A percentile compares a stretch with the other conserved stretches of the same genome.
phyloP scores from a whole-genome alignment of 2,329 filamentous ascomycete species.

The Capronia americana region DNA sequence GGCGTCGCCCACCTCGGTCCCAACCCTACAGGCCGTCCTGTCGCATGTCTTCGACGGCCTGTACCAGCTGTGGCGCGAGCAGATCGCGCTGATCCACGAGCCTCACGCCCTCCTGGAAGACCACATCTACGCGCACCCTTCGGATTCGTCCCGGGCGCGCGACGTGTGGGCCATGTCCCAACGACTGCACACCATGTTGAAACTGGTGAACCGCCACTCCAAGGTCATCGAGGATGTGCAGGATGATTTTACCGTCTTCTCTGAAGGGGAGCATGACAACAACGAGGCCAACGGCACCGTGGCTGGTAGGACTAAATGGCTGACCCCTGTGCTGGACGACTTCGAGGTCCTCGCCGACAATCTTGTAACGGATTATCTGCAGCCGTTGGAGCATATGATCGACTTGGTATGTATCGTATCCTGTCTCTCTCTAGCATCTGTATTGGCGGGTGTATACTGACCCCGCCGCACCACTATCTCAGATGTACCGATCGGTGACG shows the following conservation, averaged over 20 bases:
- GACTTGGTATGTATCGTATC: constrained; percentile 17
- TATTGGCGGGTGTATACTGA: not conserved
- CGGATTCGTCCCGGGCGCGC: constrained; percentile 59
- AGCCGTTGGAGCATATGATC: constrained; percentile 57
- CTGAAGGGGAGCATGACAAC: constrained; percentile 49
- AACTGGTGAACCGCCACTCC: constrained; percentile 57
- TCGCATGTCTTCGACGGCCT: constrained; percentile 22
- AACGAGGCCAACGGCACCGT: not conserved
- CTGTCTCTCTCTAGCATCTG: not conserved
- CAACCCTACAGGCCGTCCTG: constrained; percentile 17
- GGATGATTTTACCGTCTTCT: constrained; percentile 51
- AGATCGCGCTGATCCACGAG: constrained; percentile 22
- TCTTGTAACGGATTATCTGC: constrained; percentile 58
- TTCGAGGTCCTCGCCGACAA: constrained; percentile 56
- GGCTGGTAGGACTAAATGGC: constrained; percentile 43
- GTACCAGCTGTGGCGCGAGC: constrained; percentile 22
- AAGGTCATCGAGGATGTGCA: constrained; percentile 51
- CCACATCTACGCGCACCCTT: constrained; percentile 61
- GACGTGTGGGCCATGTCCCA: constrained; percentile 60
- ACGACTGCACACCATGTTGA: constrained; percentile 60
- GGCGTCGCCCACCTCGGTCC: not conserved
- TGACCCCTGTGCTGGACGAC: constrained; percentile 49
- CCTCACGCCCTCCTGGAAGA: constrained; percentile 49
- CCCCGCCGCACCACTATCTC: not conserved
- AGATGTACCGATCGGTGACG: constrained; percentile 57